These are phyloP conservation scores for Melampsora larici-populina DNA, from an alignment of 1,284 basidiomycete genomes.

Conservation along the genomic window DNA sequence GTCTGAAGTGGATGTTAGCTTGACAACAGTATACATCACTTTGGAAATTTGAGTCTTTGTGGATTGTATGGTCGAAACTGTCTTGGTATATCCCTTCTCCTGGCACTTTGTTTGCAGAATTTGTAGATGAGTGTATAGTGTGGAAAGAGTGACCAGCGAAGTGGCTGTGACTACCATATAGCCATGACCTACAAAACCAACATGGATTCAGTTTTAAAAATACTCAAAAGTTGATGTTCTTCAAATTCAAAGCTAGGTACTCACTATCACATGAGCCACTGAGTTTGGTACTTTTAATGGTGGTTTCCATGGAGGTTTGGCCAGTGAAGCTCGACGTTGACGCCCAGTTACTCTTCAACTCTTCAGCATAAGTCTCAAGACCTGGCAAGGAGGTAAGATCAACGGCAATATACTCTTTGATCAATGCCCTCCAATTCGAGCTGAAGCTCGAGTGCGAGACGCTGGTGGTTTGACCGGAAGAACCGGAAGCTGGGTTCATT, in stretches of 20 bases:
- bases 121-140: background rate
- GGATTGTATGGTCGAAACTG: background rate
- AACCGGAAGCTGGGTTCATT: background rate
- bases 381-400: background rate
- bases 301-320: background rate
- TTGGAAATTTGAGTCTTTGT: background rate
- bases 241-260: background rate
- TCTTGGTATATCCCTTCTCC: background rate
- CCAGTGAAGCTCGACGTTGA: background rate
- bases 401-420: background rate
- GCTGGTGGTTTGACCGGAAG: background rate
- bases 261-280: background rate
- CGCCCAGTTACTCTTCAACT: background rate
- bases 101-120: background rate
- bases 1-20: background rate
- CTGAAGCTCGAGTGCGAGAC: background rate
- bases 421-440: background rate
- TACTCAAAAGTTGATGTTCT: background rate
- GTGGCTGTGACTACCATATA: constrained; percentile 3
- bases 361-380: background rate
- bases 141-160: background rate
- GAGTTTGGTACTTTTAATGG: background rate
- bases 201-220: background rate
- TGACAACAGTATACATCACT: background rate
- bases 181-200: background rate